Percentiles rank a stretch among this genome's conserved stretches.
These are phyloP conservation scores for Beauveria sp. DNA, from an alignment of 2,329 filamentous ascomycete genomes.

Conservation along the genomic window DNA sequence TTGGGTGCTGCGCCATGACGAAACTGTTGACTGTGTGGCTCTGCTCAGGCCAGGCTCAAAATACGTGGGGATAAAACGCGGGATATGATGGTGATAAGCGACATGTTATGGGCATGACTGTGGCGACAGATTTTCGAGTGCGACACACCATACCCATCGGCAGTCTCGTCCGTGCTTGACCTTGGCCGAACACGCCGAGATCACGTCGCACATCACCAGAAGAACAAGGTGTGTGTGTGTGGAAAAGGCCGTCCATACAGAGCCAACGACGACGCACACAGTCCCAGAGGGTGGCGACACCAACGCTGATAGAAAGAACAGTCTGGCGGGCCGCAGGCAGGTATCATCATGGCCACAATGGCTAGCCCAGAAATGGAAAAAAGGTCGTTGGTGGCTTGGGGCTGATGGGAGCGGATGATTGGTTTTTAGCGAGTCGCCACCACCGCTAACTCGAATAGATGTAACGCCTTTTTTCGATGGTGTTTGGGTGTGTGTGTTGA, in stretches of 20 bases:
- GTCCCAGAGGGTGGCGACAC: too few species aligned
- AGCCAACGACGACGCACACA: too few species aligned
- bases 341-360: not conserved
- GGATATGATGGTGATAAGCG: too few species aligned
- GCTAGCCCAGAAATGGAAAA: not conserved
- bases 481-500: not conserved
- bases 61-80: too few species aligned
- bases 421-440: not conserved
- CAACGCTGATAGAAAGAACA: not conserved
- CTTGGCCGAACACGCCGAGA: not conserved
- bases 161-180: not conserved
- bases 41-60: too few species aligned
- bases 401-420: conserved; percentile 1
- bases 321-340: not conserved
- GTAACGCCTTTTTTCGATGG: too few species aligned
- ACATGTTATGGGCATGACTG: too few species aligned
- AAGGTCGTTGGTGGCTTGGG: conserved; percentile 5
- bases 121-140: not conserved
- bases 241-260: too few species aligned
- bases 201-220: not conserved
- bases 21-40: not conserved
- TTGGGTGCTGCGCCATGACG: not conserved
- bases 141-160: not conserved
- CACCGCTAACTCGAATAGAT: too few species aligned
- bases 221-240: not conserved